Conservation (phyloP, 257 asterid species). For the Solanum medicagineum region DNA sequence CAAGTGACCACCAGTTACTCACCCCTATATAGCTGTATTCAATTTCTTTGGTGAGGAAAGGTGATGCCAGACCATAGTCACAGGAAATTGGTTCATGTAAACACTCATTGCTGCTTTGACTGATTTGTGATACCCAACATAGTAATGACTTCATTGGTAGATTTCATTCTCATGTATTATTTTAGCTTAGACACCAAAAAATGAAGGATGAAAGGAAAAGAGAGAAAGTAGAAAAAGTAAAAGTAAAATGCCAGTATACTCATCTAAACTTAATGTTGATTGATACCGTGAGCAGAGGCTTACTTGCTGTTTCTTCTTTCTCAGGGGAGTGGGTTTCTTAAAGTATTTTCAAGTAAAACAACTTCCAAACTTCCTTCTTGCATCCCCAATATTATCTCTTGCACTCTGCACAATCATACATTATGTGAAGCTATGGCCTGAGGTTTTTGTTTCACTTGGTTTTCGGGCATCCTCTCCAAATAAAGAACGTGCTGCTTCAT, state of each 20-base stretch:
- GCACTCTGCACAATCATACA: constrained; percentile 57
- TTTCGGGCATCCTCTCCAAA: constrained; percentile 25
- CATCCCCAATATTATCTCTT: constrained; percentile 70
- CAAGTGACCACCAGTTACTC: not conserved
- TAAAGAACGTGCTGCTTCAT: constrained; percentile 18
- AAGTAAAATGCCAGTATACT: not conserved
- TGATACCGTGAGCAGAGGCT: not conserved
- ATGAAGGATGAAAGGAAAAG: not conserved
- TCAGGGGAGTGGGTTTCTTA: constrained; percentile 94
- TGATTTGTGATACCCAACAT: not conserved
- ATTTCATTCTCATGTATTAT: not conserved
- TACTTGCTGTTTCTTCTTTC: constrained; percentile 1
- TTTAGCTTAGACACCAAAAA: not conserved
- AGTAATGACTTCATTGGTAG: not conserved
- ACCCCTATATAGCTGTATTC: not conserved
- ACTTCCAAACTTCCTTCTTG: constrained; percentile 86
- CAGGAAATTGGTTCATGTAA: not conserved
- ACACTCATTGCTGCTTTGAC: not conserved
- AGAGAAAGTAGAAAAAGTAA: not conserved
- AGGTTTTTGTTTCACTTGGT: constrained; percentile 65
- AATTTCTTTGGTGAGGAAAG: not conserved
- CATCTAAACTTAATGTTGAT: not conserved
- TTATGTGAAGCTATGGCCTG: constrained; percentile 63
- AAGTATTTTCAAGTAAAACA: constrained; percentile 80
- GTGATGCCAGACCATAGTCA: not conserved